Evolutionary conservation across 2,329 filamentous ascomycete species (phyloP).

Genomic region (Aspergillus felis): DNA sequence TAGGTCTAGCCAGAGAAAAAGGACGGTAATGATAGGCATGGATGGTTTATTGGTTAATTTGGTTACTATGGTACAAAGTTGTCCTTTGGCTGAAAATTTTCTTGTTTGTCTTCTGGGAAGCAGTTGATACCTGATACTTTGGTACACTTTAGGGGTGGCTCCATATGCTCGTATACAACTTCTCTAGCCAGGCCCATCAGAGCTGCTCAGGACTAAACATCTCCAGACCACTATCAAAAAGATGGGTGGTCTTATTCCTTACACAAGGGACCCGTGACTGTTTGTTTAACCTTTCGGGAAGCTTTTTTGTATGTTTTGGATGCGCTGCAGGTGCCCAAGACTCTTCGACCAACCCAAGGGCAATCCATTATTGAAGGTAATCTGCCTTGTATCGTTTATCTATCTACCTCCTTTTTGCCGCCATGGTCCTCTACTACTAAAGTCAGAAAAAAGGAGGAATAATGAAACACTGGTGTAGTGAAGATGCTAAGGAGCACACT

Average conservation of each 20-base stretch:
- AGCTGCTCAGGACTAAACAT: background rate
- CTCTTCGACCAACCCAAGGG: no score
- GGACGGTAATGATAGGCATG: background rate
- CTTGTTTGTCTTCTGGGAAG: background rate
- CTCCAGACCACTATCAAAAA: background rate
- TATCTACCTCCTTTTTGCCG: background rate
- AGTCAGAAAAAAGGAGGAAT: conserved; percentile 1
- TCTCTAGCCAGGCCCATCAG: background rate
- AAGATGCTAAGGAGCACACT: background rate
- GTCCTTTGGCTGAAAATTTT: background rate
- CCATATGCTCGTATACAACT: background rate
- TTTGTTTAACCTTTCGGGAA: background rate
- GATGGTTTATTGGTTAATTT: background rate
- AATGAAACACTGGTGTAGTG: conserved; percentile 4
- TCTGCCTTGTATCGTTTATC: background rate
- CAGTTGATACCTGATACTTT: background rate
- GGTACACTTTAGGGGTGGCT: background rate
- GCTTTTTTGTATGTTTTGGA: background rate
- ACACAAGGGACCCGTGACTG: background rate
- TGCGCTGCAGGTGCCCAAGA: background rate
- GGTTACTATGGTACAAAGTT: background rate
- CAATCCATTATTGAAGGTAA: background rate
- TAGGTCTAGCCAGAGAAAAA: conserved; percentile 4
- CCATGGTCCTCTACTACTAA: background rate
- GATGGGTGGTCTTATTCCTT: background rate